Percentiles rank a stretch among this genome's conserved stretches.
Evolutionary conservation across 2,329 filamentous ascomycete species (phyloP).

Genomic region (Paraconiothyrium brasiliense): DNA sequence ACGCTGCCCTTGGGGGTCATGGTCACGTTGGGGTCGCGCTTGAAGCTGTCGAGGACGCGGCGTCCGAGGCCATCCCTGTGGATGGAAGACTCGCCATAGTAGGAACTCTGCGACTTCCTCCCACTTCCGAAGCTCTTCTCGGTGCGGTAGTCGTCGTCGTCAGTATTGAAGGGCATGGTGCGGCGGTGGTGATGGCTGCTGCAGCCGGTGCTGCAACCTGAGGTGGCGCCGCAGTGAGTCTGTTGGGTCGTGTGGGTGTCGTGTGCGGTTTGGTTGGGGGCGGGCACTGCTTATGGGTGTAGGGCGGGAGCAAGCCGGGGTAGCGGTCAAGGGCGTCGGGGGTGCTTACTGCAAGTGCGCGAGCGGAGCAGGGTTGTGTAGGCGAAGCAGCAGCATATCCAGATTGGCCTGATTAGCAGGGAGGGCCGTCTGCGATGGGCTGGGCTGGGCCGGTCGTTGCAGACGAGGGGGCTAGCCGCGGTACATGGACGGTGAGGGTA

Average conservation of each 20-base stretch:
- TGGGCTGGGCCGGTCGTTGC: too few relatives aligned
- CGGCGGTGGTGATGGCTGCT: conserved; percentile 15
- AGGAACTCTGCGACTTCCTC: conserved; percentile 41
- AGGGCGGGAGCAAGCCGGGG: conserved; percentile 11
- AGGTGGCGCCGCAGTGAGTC: conserved; percentile 27
- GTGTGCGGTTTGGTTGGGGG: conserved; percentile 13
- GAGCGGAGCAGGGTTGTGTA: conserved; percentile 13
- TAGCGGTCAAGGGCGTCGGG: conserved; percentile 7
- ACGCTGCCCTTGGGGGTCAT: conserved; percentile 58
- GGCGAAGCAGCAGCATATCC: conserved; percentile 17
- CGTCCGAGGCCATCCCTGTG: conserved; percentile 44
- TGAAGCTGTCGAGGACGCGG: conserved; percentile 57
- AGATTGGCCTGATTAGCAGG: conserved; percentile 13
- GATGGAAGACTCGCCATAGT: conserved; percentile 50
- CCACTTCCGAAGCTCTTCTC: conserved; percentile 51
- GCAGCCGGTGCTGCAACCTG: conserved; percentile 34
- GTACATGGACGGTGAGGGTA: too few relatives aligned
- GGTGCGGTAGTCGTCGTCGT: conserved; percentile 49
- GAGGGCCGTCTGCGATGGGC: background rate
- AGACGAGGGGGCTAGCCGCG: too few relatives aligned
- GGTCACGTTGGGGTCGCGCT: conserved; percentile 51
- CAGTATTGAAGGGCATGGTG: conserved; percentile 14
- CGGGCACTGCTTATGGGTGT: conserved; percentile 20
- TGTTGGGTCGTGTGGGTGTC: conserved; percentile 16
- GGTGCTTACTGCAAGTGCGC: conserved; percentile 19